Evolutionary conservation across 495 filamentous ascomycete genomes (phyloP).

Genomic region (Daldinia grandis): DNA sequence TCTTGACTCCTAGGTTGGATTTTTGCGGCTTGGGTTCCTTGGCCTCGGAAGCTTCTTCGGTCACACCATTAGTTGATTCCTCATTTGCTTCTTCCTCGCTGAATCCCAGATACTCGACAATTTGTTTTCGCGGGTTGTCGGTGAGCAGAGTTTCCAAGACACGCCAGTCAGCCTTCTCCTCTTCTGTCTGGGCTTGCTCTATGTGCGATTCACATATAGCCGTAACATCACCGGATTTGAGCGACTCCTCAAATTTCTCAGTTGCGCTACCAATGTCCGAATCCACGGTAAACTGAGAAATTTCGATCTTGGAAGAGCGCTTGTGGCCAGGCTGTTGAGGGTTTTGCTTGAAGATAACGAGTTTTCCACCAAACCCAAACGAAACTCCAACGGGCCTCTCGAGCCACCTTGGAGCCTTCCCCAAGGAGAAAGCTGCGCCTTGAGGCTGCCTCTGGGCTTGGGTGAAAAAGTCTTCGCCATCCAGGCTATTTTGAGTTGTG

Average conservation of each 20-base stretch:
- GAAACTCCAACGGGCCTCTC: constrained; percentile 85
- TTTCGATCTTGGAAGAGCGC: constrained; percentile 78
- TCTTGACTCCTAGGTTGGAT: constrained; percentile 48
- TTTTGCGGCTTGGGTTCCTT: constrained; percentile 54
- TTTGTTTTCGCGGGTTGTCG: constrained; percentile 77
- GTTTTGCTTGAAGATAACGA: constrained; percentile 74
- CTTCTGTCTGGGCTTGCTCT: constrained; percentile 75
- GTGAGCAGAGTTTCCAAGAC: constrained; percentile 90
- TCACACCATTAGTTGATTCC: constrained; percentile 60
- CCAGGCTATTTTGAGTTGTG: constrained; percentile 63
- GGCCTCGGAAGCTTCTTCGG: constrained; percentile 47
- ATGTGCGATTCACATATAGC: constrained; percentile 84
- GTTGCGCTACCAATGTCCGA: constrained; percentile 83
- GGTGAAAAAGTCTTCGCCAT: constrained; percentile 96
- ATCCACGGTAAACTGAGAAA: constrained; percentile 89
- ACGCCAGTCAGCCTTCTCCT: constrained; percentile 95
- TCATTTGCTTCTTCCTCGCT: constrained; percentile 64
- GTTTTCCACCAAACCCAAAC: constrained; percentile 95
- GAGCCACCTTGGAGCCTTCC: constrained; percentile 89
- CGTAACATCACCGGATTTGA: constrained; percentile 78
- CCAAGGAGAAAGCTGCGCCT: constrained; percentile 83
- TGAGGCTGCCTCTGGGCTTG: constrained; percentile 91
- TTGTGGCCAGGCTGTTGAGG: constrained; percentile 65
- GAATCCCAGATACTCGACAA: constrained; percentile 90
- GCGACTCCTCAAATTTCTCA: constrained; percentile 83